phyloP scores from a whole-genome alignment of 2,329 filamentous ascomycete genomes.

The Biscogniauxia sp. region DNA sequence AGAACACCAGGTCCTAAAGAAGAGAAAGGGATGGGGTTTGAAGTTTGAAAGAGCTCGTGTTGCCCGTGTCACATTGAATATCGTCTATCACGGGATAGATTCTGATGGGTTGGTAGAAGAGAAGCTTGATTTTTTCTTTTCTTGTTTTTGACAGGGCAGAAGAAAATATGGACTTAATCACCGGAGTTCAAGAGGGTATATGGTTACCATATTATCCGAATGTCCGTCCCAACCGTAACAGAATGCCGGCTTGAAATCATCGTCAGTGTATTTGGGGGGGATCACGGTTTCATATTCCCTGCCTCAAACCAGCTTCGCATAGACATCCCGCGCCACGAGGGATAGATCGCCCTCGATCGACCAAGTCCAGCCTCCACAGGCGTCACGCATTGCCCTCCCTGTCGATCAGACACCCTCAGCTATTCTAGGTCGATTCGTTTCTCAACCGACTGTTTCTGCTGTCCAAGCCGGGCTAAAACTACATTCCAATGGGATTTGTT shows the following conservation, averaged over 20 bases:
- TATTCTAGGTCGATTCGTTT: slow-evolving; percentile 17
- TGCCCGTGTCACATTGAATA: slow-evolving; percentile 18
- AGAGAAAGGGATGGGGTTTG: slow-evolving; percentile 13
- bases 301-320: slow-evolving; percentile 21
- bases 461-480: slow-evolving; percentile 1
- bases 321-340: slow-evolving; percentile 13
- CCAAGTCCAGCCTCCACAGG: slow-evolving; percentile 7
- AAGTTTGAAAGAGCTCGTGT: slow-evolving; percentile 9
- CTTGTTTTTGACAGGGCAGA: slow-evolving; percentile 3
- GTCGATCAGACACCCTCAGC: slow-evolving; percentile 22
- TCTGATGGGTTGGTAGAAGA: slow-evolving; percentile 10
- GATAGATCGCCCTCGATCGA: slow-evolving; percentile 13
- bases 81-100: slow-evolving; percentile 4
- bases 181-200: background rate
- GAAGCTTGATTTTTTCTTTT: slow-evolving; percentile 11
- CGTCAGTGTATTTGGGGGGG: slow-evolving; percentile 19
- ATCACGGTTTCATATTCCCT: slow-evolving; percentile 26
- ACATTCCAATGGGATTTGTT: background rate
- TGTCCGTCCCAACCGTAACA: slow-evolving; percentile 6
- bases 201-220: slow-evolving; percentile 5
- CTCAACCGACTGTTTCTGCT: slow-evolving; percentile 1
- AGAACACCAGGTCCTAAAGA: slow-evolving; percentile 33
- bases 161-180: slow-evolving; percentile 9
- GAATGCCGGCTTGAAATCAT: slow-evolving; percentile 19
- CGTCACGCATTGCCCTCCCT: slow-evolving; percentile 13